Conservation (phyloP, 2,329 filamentous ascomycete species). For the Ophiobolus disseminans region DNA sequence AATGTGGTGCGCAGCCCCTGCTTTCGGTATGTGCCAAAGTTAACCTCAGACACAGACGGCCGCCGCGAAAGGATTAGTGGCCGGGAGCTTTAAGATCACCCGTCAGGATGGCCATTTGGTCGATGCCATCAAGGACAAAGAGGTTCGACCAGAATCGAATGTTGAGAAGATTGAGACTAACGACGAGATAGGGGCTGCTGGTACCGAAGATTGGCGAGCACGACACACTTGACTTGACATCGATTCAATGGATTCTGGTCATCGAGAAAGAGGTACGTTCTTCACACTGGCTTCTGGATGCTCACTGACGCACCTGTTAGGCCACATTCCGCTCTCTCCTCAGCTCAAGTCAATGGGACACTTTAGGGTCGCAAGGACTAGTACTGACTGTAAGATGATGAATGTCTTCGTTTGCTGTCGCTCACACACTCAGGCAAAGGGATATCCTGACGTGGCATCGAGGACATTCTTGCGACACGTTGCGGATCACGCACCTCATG, state of each 20-base stretch:
- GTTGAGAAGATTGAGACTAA: not conserved
- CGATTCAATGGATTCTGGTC: constrained; percentile 70
- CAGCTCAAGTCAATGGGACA: constrained; percentile 62
- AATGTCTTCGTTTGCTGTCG: not conserved
- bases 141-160: constrained; percentile 36
- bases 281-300: not conserved
- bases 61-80: constrained; percentile 73
- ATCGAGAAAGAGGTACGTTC: constrained; percentile 76
- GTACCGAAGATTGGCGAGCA: constrained; percentile 64
- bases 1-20: constrained; percentile 67
- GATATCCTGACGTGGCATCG: constrained; percentile 79
- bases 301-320: constrained; percentile 51
- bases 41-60: constrained; percentile 63
- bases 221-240: constrained; percentile 57
- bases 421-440: constrained; percentile 69
- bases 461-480: constrained; percentile 65
- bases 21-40: constrained; percentile 38
- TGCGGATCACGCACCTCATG: constrained; percentile 45
- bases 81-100: constrained; percentile 62
- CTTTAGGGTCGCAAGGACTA: constrained; percentile 63
- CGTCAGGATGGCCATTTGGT: constrained; percentile 55
- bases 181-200: constrained; percentile 61
- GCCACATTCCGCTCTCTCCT: constrained; percentile 77
- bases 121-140: constrained; percentile 50
- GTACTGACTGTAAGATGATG: constrained; percentile 66